Base-by-base conservation (phyloP, 106 monocot genomes). In the Dactylorhiza incarnata region DNA sequence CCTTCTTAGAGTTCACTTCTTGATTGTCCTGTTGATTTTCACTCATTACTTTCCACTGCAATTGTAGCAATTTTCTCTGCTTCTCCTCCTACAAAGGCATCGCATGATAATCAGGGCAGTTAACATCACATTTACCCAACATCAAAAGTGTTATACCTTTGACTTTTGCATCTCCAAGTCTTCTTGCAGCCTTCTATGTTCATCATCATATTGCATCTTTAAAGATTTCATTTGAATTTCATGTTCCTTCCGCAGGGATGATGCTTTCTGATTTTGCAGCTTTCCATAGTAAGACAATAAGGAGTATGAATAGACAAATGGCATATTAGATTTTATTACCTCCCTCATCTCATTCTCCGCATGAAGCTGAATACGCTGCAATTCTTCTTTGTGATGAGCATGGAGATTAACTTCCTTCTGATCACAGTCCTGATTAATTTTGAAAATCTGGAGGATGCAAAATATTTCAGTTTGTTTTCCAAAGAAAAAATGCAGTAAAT, bases 21-120 rank as follows among this genome's bases (percentile, higher is more conserved):
- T 90, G 82, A 54, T 94, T 90, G 76, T 83, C 80, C 76, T 94
- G 99, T 85, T 99, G 94, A 77, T 85, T 94, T 79, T 94, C 94
- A 74, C 87, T 75, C 85, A 97, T 97, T 72, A 94, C 94, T 90
- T 89, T 99, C 99, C 91, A 94, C 78, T 99, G 94, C 71, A 99
- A 79, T 71, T 99, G 91, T 71, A 99, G 78, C 26, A 94, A 74
- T 77, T 84, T 85, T 80, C 87, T 83, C 80, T 99, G 94, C 73
- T 90, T 94, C 71, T 92, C 94, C 69, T 99, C 99, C 99, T 99
- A 78, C 47, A 81, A 72, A 78, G 49, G 49, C 23, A 87, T 8
- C 51, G 74, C 6, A 68, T 67, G 7, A 63, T 45, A 54, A 20
- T 74, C 15, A 23, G 5, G 44, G 48, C 6, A 20, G n/a, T 9